phyloP scores from a whole-genome alignment of 2,329 filamentous ascomycete genomes.

The Monilinia polystroma region DNA sequence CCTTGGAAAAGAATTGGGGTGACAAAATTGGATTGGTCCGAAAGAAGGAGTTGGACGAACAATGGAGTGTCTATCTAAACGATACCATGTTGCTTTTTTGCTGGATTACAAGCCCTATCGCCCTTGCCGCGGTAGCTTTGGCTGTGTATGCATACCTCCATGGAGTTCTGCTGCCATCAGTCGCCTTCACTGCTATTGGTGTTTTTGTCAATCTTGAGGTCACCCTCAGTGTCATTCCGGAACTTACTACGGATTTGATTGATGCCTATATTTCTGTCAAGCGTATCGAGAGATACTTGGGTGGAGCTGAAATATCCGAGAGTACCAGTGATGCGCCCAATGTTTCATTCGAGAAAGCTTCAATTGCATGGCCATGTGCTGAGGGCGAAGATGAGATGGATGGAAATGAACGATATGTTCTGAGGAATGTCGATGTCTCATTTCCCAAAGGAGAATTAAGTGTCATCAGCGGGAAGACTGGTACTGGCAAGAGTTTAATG shows the following conservation, averaged over 20 bases:
- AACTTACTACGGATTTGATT: slow-evolving; percentile 67
- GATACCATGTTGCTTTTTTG: slow-evolving; percentile 43
- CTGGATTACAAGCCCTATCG: slow-evolving; percentile 72
- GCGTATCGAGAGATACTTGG: slow-evolving; percentile 70
- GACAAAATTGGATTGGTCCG: slow-evolving; percentile 64
- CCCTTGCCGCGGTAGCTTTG: slow-evolving; percentile 70
- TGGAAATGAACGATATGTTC: slow-evolving; percentile 60
- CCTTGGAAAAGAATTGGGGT: slow-evolving; percentile 73
- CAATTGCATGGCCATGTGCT: slow-evolving; percentile 73
- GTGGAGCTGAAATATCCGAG: slow-evolving; percentile 60
- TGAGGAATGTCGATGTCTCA: slow-evolving; percentile 62
- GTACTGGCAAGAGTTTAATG: slow-evolving; percentile 74
- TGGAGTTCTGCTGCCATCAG: slow-evolving; percentile 63
- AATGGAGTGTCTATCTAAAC: slow-evolving; percentile 62
- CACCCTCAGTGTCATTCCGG: slow-evolving; percentile 68
- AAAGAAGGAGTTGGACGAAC: slow-evolving; percentile 62
- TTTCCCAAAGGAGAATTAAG: slow-evolving; percentile 70
- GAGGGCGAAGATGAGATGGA: slow-evolving; percentile 56
- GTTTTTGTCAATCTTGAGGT: slow-evolving; percentile 73
- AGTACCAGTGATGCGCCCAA: slow-evolving; percentile 55
- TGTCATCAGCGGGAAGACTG: slow-evolving; percentile 74
- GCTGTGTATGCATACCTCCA: slow-evolving; percentile 65
- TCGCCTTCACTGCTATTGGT: slow-evolving; percentile 76
- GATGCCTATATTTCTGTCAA: slow-evolving; percentile 72
- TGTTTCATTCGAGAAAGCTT: slow-evolving; percentile 65